Conservation (phyloP, 2,329 filamentous ascomycete genomes). For the Beauveria sp. region DNA sequence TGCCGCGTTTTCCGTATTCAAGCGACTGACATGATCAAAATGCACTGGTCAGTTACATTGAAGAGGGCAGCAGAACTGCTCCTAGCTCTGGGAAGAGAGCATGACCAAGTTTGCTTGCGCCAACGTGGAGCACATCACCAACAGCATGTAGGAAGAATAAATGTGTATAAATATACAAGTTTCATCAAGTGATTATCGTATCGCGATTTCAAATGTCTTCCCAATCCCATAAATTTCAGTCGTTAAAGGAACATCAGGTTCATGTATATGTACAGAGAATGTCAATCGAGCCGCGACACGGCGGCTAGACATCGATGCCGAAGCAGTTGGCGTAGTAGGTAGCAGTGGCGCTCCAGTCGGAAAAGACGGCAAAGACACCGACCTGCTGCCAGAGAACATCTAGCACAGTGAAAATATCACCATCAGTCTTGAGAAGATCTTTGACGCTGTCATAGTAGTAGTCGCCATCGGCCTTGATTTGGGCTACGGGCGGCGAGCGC, state of each 20-base stretch:
- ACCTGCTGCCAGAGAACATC: slow-evolving; percentile 57
- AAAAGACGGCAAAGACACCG: slow-evolving; percentile 54
- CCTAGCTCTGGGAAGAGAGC: slow-evolving; percentile 15
- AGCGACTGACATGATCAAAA: neutral
- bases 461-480: slow-evolving; percentile 33
- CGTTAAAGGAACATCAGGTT: neutral
- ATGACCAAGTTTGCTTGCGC: slow-evolving; percentile 16
- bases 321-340: slow-evolving; percentile 70
- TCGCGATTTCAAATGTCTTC: neutral
- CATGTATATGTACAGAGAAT: neutral
- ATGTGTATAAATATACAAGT: neutral
- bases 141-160: neutral
- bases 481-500: slow-evolving; percentile 51
- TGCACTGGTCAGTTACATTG: slow-evolving; percentile 11
- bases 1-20: no score
- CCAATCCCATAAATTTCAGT: neutral
- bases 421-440: slow-evolving; percentile 51
- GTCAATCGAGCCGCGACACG: neutral
- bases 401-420: slow-evolving; percentile 58
- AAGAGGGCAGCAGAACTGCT: slow-evolving; percentile 8
- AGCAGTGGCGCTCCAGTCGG: slow-evolving; percentile 61
- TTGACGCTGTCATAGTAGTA: slow-evolving; percentile 52
- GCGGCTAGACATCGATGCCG: slow-evolving; percentile 21
- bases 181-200: neutral
- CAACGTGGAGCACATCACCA: slow-evolving; percentile 1